Evolutionary conservation across 345 rosid genomes (phyloP), one percentile per base, ranked within the genome.

Genomic region (Psidium friedrichsthalianum): DNA sequence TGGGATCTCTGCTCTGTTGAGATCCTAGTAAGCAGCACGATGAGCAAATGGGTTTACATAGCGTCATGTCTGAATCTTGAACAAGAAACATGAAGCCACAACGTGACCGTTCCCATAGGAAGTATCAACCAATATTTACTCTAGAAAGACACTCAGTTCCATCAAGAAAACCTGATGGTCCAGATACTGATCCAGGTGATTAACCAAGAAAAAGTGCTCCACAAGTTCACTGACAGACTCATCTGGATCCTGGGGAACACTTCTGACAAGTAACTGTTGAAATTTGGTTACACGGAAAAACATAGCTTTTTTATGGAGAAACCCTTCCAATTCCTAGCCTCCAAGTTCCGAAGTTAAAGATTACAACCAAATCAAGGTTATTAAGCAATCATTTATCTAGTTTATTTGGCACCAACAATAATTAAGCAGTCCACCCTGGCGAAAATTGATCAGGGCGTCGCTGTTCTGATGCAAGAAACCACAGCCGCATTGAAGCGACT

Each of bases 391-490:
- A 11, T 22, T 12, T 47, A 15, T 21, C 32, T 24, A 40, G 22
- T 3, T 58, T 13, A 24, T 57, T 44, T 21, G 1, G 32, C 27
- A 57, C 36, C 83, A 29, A 25, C 2, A 6, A 83, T 32, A 36
- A 56, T 27, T 2, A 51, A 3, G 51, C 29, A 61, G 51, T 40
- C 61, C 24, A 55, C 82, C 92, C 85, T 92, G 95, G 98, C 25
- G 98, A 92, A 89, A 93, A 93, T 86, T 97, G 98, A 87, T 97
- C 98, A 3, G 98, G 94, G 56, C 96, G 93, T 22, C 96, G 95
- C 61, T 82, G 88, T 89, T 93, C 99, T 27, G 98, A 89, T 56
- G 92, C 92, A 90, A 97, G 85, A 92, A 95, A 97, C 32, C 91
- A 95, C 94, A 94, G 91, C 84, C 98, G 89, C 98, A 95, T 94